These are phyloP conservation scores for Tieghemostelium lacteum DNA, from an alignment of 78 protist species.

Conservation along the genomic window DNA sequence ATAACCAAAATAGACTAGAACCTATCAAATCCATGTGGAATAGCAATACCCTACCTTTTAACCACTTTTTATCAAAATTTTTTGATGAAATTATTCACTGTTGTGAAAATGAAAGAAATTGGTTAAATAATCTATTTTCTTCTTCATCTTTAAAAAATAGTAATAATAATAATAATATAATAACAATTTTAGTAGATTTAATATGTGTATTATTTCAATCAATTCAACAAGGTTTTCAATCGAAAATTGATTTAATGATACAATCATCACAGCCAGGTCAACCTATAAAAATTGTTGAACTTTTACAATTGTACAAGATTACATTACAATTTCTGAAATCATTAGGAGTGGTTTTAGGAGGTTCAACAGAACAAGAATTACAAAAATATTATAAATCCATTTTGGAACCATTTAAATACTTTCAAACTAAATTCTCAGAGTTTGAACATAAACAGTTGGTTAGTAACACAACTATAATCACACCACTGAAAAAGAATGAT, in stretches of 20 bases:
- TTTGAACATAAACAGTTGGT: constrained; percentile 5
- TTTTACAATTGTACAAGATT: constrained; percentile 36
- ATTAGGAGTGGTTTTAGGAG: not conserved
- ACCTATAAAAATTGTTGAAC: constrained; percentile 23
- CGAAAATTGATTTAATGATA: constrained; percentile 15
- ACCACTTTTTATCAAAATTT: constrained; percentile 8
- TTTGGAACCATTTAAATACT: constrained; percentile 56
- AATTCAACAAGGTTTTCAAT: constrained; percentile 17
- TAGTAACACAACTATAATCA: not conserved
- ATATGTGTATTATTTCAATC: constrained; percentile 6
- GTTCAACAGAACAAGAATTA: not conserved
- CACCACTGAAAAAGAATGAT: constrained; percentile 53
- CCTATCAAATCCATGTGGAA: constrained; percentile 34
- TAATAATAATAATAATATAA: not conserved
- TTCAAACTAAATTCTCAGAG: constrained; percentile 47
- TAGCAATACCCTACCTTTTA: not conserved
- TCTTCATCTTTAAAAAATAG: constrained; percentile 5
- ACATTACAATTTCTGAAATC: constrained; percentile 27
- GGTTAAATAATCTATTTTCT: not conserved
- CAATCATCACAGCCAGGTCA: not conserved
- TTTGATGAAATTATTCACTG: constrained; percentile 65
- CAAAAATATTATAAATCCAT: constrained; percentile 17
- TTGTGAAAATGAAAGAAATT: too few relatives aligned
- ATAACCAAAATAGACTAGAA: constrained; percentile 17
- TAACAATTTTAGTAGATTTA: constrained; percentile 8